Evolutionary conservation across 23 red algal genomes (phyloP).

Genomic region (Gracilariopsis chorda): DNA sequence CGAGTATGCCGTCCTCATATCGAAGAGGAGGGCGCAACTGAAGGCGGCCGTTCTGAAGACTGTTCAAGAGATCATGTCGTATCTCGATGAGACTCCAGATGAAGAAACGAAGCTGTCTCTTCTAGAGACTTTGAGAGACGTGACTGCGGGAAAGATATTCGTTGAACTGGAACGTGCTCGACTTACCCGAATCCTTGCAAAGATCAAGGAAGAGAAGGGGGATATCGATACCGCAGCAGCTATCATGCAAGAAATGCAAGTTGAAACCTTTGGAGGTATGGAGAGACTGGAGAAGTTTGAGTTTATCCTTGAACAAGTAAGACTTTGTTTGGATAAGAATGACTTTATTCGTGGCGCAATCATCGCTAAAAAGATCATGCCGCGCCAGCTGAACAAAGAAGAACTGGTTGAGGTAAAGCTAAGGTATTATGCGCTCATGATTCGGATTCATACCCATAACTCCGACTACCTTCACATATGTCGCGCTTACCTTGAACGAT

Average conservation of each 20-base stretch:
- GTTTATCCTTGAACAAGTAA: slow-evolving; percentile 96
- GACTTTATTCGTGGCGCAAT: slow-evolving; percentile 91
- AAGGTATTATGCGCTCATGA: slow-evolving; percentile 83
- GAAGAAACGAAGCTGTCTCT: slow-evolving; percentile 66
- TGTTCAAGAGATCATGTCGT: slow-evolving; percentile 81
- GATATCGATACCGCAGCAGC: slow-evolving; percentile 78
- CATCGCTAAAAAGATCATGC: slow-evolving; percentile 95
- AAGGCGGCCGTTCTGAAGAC: slow-evolving; percentile 76
- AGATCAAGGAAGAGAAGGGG: slow-evolving; percentile 81
- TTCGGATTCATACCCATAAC: slow-evolving; percentile 81
- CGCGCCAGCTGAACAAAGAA: slow-evolving; percentile 73
- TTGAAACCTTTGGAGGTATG: slow-evolving; percentile 98
- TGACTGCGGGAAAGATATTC: slow-evolving; percentile 94
- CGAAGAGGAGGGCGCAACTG: slow-evolving; percentile 90
- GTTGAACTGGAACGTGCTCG: slow-evolving; percentile 93
- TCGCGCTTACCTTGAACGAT: slow-evolving; percentile 81
- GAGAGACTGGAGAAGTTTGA: slow-evolving; percentile 92
- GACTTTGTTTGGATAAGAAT: slow-evolving; percentile 89
- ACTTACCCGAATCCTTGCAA: slow-evolving; percentile 80
- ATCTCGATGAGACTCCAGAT: slow-evolving; percentile 64
- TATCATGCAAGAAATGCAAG: slow-evolving; percentile 97
- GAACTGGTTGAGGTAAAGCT: slow-evolving; percentile 73
- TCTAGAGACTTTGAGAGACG: slow-evolving; percentile 82
- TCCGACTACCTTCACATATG: slow-evolving; percentile 82
- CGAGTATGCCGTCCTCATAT: slow-evolving; percentile 73